Evolutionary conservation across 305 asterid species (phyloP), one percentile per base, ranked within the genome.

Genomic region (Lippia alba): DNA sequence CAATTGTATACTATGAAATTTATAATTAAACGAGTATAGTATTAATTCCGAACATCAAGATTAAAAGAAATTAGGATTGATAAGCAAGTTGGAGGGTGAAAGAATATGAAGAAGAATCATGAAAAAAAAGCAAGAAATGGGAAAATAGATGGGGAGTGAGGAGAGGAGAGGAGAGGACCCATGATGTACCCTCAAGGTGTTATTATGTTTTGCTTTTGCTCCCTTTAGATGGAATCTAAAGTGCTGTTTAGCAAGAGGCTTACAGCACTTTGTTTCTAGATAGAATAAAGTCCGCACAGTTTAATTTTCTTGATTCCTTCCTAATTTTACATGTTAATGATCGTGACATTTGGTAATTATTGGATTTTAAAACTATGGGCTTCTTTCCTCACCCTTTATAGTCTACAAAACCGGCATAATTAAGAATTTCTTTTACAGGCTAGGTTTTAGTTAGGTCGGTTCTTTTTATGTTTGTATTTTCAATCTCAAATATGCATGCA

Each of bases 161-260:
- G 30, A 24, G 30, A 24, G 80, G 85, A 72, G 50, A 72, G 30
- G 30, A 24, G 30, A 24, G 80, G 85, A 72, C 84, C 82, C 80
- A 73, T 75, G 70, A 71, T 78, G 79, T 66, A 58, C 66, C 74
- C 73, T 82, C 80, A 66, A 77, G 79, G 82, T 64, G 56, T 74
- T 76, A 82, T 70, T 77, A 51, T 79, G 80, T 73, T 78, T 69
- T 64, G 41, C 57, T 56, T 56, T 76, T 68, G 65, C 73, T 17
- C 61, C 67, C 66, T 70, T 46, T 5, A 9, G 2, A 68, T 53
- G 56, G 75, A 54, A 68, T 53, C 65, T 62, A 0, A 73, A 61
- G 72, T 72, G 75, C 15, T 72, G 76, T 76, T 61, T 48, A 32
- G 69, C 56, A 34, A 68, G 61, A 66, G 59, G 39, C 53, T 79